Evolutionary conservation across 192 early-diverging fungal species (phyloP).

Genomic region (Gaertneriomyces sp.): DNA sequence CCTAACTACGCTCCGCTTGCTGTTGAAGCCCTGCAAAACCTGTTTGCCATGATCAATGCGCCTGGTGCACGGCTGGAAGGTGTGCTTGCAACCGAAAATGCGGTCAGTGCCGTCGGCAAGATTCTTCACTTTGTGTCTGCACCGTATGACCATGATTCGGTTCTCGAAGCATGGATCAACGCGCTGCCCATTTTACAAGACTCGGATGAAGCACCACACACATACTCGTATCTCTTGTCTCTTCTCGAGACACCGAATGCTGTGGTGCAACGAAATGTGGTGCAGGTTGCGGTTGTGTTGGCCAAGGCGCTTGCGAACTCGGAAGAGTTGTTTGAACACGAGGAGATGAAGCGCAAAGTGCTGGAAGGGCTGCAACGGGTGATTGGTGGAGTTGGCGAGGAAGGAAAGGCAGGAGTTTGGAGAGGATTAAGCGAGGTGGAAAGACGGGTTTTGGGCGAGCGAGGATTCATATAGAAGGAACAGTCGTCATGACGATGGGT

Average conservation of each 20-base stretch:
- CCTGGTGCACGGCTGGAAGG: slow-evolving; percentile 71
- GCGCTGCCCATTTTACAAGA: slow-evolving; percentile 82
- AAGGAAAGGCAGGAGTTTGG: too few species aligned
- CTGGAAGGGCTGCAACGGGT: too few species aligned
- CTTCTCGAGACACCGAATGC: slow-evolving; percentile 9
- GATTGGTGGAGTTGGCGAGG: too few species aligned
- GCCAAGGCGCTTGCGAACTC: neutral
- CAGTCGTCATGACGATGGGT: too few species aligned
- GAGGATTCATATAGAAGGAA: too few species aligned
- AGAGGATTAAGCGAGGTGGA: too few species aligned
- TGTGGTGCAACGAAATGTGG: neutral
- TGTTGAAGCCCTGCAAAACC: slow-evolving; percentile 64
- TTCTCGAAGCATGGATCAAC: slow-evolving; percentile 65
- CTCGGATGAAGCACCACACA: slow-evolving; percentile 76
- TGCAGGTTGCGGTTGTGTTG: neutral
- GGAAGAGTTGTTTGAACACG: neutral
- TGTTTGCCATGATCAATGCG: slow-evolving; percentile 68
- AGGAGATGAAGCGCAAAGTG: too few species aligned
- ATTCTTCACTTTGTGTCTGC: slow-evolving; percentile 42
- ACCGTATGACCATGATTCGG: slow-evolving; percentile 32
- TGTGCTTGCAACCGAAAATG: slow-evolving; percentile 88
- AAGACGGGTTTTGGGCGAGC: too few species aligned
- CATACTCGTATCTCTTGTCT: slow-evolving; percentile 56
- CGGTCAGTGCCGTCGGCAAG: slow-evolving; percentile 87
- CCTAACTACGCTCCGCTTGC: slow-evolving; percentile 72